Percentiles rank a stretch among this genome's conserved stretches.
phyloP scores from a whole-genome alignment of 2,329 filamentous ascomycete genomes.

The Aureobasidium sp. region DNA sequence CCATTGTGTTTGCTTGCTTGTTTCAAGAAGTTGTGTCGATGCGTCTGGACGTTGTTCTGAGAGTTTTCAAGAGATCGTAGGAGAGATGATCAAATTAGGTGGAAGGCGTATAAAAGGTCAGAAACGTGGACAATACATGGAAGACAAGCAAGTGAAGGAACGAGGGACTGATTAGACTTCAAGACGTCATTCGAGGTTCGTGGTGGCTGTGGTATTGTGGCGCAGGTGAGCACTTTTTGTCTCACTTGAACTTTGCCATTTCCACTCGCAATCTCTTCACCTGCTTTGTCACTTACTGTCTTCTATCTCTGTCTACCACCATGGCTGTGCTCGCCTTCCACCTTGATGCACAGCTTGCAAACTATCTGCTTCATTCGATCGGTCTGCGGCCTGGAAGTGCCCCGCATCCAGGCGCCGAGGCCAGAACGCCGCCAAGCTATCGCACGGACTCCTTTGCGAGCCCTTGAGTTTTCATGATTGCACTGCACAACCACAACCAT shows the following conservation, averaged over 20 bases:
- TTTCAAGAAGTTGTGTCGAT: background rate
- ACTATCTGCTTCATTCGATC: background rate
- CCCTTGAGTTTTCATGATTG: background rate
- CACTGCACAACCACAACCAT: background rate
- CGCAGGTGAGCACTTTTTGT: background rate
- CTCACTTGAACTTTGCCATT: background rate
- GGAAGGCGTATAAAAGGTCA: background rate
- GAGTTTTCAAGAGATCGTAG: background rate
- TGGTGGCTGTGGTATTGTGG: background rate
- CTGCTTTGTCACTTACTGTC: background rate
- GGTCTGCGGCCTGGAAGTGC: background rate
- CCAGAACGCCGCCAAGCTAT: background rate
- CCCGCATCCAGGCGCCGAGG: background rate
- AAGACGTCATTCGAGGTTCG: background rate
- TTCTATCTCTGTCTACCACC: background rate
- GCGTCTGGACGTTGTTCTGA: background rate
- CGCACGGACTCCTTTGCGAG: background rate
- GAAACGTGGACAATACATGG: background rate
- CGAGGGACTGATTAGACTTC: background rate
- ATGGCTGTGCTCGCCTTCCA: background rate
- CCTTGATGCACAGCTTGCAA: background rate
- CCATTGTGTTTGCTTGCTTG: conserved; percentile 2
- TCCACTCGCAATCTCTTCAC: background rate
- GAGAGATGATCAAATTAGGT: background rate
- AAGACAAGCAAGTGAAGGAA: background rate